These are phyloP conservation scores for Tolypocladium ovalisporum DNA, from an alignment of 2,329 filamentous ascomycete genomes.

Conservation along the genomic window DNA sequence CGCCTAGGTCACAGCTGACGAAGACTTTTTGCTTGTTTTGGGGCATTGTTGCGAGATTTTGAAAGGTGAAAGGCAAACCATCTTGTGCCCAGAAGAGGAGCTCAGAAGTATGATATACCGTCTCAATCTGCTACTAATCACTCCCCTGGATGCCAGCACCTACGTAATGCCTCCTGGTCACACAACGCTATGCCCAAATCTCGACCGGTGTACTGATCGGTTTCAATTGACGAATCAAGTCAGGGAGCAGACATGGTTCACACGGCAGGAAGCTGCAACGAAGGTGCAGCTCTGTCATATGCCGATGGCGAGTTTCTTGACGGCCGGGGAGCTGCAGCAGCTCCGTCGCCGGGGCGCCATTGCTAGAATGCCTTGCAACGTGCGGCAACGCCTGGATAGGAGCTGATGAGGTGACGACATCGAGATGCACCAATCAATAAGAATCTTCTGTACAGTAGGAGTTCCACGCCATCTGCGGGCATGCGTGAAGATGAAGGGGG, in stretches of 20 bases:
- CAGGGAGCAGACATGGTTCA: background rate
- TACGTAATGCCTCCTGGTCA: background rate
- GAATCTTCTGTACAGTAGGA: no score
- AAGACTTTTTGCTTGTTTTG: conserved; percentile 6
- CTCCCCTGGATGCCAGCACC: background rate
- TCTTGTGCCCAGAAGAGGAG: background rate
- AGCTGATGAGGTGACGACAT: background rate
- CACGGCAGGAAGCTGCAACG: background rate
- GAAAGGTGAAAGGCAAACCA: background rate
- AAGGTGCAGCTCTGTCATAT: background rate
- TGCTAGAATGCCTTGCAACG: background rate
- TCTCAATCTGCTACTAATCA: background rate
- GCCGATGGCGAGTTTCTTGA: background rate
- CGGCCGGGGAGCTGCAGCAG: background rate
- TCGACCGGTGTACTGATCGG: background rate
- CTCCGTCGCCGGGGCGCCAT: background rate
- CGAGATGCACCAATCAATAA: background rate
- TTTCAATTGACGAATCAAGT: background rate
- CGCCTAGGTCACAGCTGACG: conserved; percentile 34
- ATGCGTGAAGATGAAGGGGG: background rate
- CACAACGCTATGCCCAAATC: background rate
- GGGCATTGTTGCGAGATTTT: background rate
- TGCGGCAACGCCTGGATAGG: background rate
- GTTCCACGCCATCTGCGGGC: background rate
- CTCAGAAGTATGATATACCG: background rate